phyloP scores from a whole-genome alignment of 2,329 filamentous ascomycete genomes.

The Alternaria novae-zelandiae region DNA sequence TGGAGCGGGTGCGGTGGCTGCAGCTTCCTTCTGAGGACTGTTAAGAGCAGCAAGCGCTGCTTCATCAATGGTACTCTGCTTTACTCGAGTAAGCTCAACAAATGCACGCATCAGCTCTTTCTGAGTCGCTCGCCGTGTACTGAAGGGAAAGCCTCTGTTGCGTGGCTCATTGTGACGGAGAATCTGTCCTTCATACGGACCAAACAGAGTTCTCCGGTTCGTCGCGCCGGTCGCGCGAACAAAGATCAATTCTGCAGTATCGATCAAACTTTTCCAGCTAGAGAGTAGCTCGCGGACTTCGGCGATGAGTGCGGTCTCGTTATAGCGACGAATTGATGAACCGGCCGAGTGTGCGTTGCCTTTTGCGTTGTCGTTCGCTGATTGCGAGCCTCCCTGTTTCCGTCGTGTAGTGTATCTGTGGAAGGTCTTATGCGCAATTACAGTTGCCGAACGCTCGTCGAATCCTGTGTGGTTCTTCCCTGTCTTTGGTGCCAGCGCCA shows the following conservation, averaged over 20 bases:
- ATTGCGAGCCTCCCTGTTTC: conserved; percentile 95
- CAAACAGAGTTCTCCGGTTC: conserved; percentile 86
- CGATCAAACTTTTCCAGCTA: conserved; percentile 86
- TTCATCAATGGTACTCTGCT: conserved; percentile 79
- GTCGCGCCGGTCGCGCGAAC: conserved; percentile 86
- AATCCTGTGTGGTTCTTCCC: conserved; percentile 72
- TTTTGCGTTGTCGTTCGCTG: conserved; percentile 91
- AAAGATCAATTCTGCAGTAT: conserved; percentile 84
- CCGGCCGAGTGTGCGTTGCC: conserved; percentile 93
- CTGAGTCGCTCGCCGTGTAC: conserved; percentile 87
- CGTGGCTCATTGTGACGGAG: conserved; percentile 79
- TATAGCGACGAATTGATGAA: conserved; percentile 87
- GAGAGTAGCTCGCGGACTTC: conserved; percentile 81
- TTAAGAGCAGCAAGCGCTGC: conserved; percentile 61
- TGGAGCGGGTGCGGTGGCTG: conserved; percentile 43
- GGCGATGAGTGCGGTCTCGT: conserved; percentile 87
- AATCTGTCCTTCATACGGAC: conserved; percentile 88
- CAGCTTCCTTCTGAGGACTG: conserved; percentile 51
- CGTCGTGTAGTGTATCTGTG: conserved; percentile 95
- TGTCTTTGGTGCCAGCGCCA: conserved; percentile 82
- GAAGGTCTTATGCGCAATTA: conserved; percentile 96
- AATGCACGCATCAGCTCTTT: conserved; percentile 94
- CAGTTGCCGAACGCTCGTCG: conserved; percentile 82
- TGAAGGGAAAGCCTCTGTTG: conserved; percentile 90
- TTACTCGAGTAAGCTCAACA: conserved; percentile 89